Conservation (phyloP, 2,329 filamentous ascomycete genomes). For the Ophiostoma pallidulum region DNA sequence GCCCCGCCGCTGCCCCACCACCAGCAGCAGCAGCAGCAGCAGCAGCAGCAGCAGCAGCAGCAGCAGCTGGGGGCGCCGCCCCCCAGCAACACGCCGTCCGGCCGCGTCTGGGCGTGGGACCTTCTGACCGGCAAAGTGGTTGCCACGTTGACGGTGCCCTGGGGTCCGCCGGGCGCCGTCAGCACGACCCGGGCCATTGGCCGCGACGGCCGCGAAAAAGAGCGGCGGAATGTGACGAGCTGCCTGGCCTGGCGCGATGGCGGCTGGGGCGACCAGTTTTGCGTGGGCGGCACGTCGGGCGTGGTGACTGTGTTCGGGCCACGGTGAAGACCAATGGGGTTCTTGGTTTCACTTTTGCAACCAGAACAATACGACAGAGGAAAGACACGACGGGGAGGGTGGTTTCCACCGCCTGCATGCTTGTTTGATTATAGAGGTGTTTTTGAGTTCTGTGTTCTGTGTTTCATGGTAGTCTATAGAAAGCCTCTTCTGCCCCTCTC, state of each 20-base stretch:
- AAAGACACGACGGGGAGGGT: no score
- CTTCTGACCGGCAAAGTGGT: constrained; percentile 61
- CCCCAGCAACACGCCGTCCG: constrained; percentile 33
- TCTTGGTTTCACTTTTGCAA: no score
- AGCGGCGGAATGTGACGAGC: constrained; percentile 49
- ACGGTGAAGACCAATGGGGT: no score
- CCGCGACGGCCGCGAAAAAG: constrained; percentile 51
- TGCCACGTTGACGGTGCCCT: constrained; percentile 50
- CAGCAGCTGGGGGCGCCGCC: no score
- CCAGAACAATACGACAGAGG: no score
- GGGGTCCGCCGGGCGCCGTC: constrained; percentile 36
- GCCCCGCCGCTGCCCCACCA: no score
- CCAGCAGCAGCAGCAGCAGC: no score
- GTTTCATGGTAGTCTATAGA: constrained; percentile 5
- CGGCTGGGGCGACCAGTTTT: constrained; percentile 56
- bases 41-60: no score
- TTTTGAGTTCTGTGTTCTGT: not conserved
- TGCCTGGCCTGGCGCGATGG: constrained; percentile 54
- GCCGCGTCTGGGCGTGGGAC: constrained; percentile 73
- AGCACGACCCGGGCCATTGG: constrained; percentile 44
- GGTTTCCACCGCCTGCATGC: no score
- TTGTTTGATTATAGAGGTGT: no score
- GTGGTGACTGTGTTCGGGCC: constrained; percentile 53
- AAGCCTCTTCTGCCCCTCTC: no score
- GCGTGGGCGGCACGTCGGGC: constrained; percentile 55